phyloP scores from a whole-genome alignment of 768 basidiomycete genomes.

The Mycena latifolia region DNA sequence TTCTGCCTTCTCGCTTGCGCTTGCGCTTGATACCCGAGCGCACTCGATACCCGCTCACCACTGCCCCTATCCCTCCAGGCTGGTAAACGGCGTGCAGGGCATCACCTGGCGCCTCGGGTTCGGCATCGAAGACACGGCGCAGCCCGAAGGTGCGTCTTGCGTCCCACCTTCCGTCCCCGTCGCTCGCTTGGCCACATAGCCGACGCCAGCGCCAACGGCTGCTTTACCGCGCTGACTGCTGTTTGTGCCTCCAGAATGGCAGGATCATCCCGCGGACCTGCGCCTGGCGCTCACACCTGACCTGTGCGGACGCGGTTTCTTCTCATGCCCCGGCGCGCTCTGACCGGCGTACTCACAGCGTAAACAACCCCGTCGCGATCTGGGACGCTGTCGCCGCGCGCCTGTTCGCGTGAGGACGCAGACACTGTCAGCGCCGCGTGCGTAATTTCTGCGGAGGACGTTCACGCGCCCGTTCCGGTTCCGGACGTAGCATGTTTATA shows the following conservation, averaged over 20 bases:
- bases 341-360: slow-evolving; percentile 44
- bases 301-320: slow-evolving; percentile 52
- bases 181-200: no score
- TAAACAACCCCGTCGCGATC: slow-evolving; percentile 67
- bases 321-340: slow-evolving; percentile 14
- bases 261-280: slow-evolving; percentile 64
- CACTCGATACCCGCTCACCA: no score
- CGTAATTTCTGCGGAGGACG: not conserved
- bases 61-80: slow-evolving; percentile 1
- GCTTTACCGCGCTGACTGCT: no score
- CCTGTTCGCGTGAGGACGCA: slow-evolving; percentile 32
- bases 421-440: no score
- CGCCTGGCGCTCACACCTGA: slow-evolving; percentile 62
- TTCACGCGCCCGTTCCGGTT: no score
- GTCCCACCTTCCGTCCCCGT: no score
- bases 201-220: no score
- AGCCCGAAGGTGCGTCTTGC: slow-evolving; percentile 73
- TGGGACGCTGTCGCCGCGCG: slow-evolving; percentile 62
- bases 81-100: slow-evolving; percentile 45
- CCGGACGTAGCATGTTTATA: no score
- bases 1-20: not conserved
- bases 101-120: slow-evolving; percentile 74
- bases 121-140: slow-evolving; percentile 59
- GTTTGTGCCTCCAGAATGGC: slow-evolving; percentile 62
- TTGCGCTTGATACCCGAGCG: slow-evolving; percentile 22